These are phyloP conservation scores for Aristolochia contorta DNA, from an alignment of 164 flowering plant genomes.

Conservation along the genomic window DNA sequence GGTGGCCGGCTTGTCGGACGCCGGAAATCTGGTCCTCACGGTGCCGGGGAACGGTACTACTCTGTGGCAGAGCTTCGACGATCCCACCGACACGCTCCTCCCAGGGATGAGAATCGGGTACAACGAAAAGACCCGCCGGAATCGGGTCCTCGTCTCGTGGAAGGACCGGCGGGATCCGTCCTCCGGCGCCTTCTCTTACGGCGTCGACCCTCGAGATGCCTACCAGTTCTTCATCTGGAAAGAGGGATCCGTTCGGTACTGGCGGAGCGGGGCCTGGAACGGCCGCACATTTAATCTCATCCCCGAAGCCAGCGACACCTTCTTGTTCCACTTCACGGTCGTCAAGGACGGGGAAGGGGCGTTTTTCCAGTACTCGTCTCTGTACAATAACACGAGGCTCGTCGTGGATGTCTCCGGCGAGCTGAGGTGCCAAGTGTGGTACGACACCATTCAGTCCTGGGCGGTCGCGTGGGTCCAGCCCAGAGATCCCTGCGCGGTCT, in stretches of 20 bases:
- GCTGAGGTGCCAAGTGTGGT: neutral
- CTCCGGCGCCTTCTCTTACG: constrained; percentile 5
- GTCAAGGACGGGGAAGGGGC: neutral
- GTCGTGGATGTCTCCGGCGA: neutral
- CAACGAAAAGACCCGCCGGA: constrained; percentile 2
- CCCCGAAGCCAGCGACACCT: neutral
- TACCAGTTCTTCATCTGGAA: constrained; percentile 10
- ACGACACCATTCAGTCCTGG: constrained; percentile 6
- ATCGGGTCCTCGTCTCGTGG: constrained; percentile 5
- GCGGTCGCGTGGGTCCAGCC: neutral
- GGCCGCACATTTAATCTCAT: constrained; percentile 6
- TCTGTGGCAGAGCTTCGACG: constrained; percentile 22
- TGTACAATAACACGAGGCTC: constrained; percentile 1
- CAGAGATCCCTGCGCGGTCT: constrained; percentile 3
- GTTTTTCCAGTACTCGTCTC: neutral
- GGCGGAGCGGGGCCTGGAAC: constrained; percentile 19
- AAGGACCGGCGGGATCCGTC: constrained; percentile 8
- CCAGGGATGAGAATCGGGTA: constrained; percentile 8
- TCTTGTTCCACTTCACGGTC: neutral
- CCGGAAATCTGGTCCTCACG: neutral
- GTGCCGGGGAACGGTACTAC: neutral
- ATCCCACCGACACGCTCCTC: constrained; percentile 9
- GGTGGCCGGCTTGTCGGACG: neutral
- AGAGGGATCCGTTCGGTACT: neutral
- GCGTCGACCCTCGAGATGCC: neutral